Evolutionary conservation across 192 early-diverging fungal genomes (phyloP).

Genomic region (Tieghemiomyces parasiticus): DNA sequence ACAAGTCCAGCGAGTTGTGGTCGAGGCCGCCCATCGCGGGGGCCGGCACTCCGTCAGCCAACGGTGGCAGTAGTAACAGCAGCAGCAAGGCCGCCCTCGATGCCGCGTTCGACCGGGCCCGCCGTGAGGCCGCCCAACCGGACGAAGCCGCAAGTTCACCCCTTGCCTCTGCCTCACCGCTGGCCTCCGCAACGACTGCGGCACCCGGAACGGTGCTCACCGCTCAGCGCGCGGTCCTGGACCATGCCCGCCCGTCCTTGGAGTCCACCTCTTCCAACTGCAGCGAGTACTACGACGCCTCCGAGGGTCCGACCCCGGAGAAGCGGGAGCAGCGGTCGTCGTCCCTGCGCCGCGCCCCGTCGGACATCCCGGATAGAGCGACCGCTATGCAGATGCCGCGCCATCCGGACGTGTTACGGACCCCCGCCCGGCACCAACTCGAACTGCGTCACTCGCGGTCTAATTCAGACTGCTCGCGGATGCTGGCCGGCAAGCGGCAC

Average conservation of each 20-base stretch:
- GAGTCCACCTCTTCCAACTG: constrained; percentile 6
- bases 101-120: neutral
- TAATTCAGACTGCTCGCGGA: neutral
- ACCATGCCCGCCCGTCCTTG: neutral
- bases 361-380: too few species aligned
- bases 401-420: too few species aligned
- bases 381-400: too few species aligned
- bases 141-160: neutral
- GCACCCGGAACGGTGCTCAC: neutral
- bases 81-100: constrained; percentile 2
- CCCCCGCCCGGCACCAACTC: neutral
- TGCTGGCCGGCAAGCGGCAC: neutral
- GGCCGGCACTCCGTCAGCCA: neutral
- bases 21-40: neutral
- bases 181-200: neutral
- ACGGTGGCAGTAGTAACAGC: neutral
- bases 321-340: too few species aligned
- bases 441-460: neutral
- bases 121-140: neutral
- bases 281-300: constrained; percentile 6
- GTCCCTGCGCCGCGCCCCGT: too few species aligned
- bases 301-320: too few species aligned
- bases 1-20: constrained; percentile 2
- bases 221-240: neutral
- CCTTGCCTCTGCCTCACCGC: neutral